A percentile compares a stretch with the other conserved stretches of the same genome.
phyloP scores from a whole-genome alignment of 2,329 filamentous ascomycete species.

The Aspergillus neotritici region DNA sequence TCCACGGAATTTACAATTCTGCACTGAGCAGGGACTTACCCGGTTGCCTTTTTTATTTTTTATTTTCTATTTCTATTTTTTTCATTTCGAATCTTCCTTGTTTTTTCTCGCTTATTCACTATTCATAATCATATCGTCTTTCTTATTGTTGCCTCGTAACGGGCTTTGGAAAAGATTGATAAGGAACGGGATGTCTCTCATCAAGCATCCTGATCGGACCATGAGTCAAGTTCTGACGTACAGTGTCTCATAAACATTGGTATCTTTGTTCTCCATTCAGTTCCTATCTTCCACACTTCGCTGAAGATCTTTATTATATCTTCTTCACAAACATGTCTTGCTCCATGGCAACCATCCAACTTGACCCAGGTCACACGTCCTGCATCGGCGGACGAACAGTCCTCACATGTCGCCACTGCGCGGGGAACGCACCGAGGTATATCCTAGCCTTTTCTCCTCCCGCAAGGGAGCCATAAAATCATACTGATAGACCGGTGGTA shows the following conservation, averaged over 20 bases:
- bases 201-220: no score
- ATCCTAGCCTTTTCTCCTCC: background rate
- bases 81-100: no score
- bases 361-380: conserved; percentile 29
- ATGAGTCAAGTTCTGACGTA: no score
- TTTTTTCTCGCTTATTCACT: no score
- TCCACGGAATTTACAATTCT: background rate
- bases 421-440: conserved; percentile 35
- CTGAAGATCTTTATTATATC: background rate
- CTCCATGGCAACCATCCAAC: conserved; percentile 10
- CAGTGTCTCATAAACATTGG: no score
- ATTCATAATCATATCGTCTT: background rate
- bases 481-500: conserved; percentile 4
- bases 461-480: background rate
- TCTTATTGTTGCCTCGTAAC: background rate
- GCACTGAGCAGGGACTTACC: conserved; percentile 4
- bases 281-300: no score
- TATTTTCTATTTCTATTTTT: no score
- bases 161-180: background rate
- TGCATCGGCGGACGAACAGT: conserved; percentile 32
- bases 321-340: conserved; percentile 6
- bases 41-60: no score
- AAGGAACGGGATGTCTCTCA: no score
- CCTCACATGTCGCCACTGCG: conserved; percentile 31
- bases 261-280: background rate